phyloP scores from a whole-genome alignment of 2,329 filamentous ascomycete genomes.

The Colletotrichum tamarilloi region DNA sequence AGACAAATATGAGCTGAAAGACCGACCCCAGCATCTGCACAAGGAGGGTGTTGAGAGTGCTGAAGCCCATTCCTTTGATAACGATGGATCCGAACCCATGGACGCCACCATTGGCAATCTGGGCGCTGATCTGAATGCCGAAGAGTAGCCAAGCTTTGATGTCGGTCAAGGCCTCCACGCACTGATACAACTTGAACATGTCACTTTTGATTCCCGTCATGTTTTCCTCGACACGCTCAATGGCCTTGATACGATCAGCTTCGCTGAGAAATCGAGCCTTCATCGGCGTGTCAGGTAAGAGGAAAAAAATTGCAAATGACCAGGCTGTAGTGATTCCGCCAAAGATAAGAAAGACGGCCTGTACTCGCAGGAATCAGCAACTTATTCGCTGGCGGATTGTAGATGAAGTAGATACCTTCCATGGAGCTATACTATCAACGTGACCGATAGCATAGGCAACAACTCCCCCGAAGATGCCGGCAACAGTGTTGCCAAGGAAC shows the following conservation, averaged over 20 bases:
- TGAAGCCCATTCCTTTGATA: slow-evolving; percentile 68
- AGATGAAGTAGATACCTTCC: background rate
- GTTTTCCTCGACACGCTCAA: slow-evolving; percentile 79
- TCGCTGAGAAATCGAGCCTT: slow-evolving; percentile 65
- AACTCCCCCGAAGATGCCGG: slow-evolving; percentile 44
- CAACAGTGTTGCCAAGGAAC: slow-evolving; percentile 47
- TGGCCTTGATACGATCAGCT: slow-evolving; percentile 73
- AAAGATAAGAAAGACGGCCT: slow-evolving; percentile 70
- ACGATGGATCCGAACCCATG: slow-evolving; percentile 75
- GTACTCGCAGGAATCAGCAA: slow-evolving; percentile 50
- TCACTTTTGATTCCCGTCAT: slow-evolving; percentile 81
- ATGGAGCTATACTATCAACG: slow-evolving; percentile 28
- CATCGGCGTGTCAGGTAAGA: slow-evolving; percentile 67
- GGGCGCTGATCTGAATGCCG: slow-evolving; percentile 69
- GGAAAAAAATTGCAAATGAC: slow-evolving; percentile 68
- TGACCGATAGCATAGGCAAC: slow-evolving; percentile 46
- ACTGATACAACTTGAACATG: slow-evolving; percentile 75
- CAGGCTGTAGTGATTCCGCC: slow-evolving; percentile 70
- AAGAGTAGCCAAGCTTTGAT: slow-evolving; percentile 70
- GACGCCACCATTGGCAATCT: slow-evolving; percentile 71
- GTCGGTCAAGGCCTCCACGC: slow-evolving; percentile 61
- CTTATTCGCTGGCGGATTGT: no score
- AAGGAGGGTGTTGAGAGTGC: slow-evolving; percentile 67
- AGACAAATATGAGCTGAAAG: slow-evolving; percentile 45
- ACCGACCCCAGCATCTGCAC: slow-evolving; percentile 75